Evolutionary conservation across 2,329 filamentous ascomycete species (phyloP).

Genomic region (Diaporthe ampelina): DNA sequence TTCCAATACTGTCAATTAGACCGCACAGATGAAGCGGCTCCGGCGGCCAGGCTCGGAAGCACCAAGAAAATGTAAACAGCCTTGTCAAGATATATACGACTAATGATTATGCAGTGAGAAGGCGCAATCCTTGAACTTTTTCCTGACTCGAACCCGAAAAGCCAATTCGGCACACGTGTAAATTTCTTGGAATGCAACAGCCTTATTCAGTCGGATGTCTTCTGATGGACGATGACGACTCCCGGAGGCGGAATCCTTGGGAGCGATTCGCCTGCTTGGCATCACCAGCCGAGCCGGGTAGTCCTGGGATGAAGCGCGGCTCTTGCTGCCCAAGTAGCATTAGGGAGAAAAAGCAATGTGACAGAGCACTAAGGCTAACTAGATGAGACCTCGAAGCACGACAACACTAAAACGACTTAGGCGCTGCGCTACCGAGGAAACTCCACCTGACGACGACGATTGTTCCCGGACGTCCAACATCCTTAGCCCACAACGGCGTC

Average conservation of each 20-base stretch:
- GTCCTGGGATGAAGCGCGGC: constrained; percentile 29
- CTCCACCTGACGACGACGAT: constrained; percentile 24
- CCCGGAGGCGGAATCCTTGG: constrained; percentile 10
- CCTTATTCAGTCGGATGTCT: constrained; percentile 18
- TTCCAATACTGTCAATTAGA: constrained; percentile 17
- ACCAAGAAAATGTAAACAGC: neutral
- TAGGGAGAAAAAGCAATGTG: constrained; percentile 33
- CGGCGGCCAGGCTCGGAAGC: neutral
- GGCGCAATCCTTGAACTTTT: neutral
- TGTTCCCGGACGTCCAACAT: constrained; percentile 23
- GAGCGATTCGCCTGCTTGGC: constrained; percentile 30
- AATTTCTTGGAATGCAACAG: constrained; percentile 11
- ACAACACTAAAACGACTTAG: constrained; percentile 28
- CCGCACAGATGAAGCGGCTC: constrained; percentile 1
- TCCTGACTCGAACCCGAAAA: constrained; percentile 1
- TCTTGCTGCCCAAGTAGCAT: constrained; percentile 33
- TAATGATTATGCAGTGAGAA: constrained; percentile 22
- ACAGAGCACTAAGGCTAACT: constrained; percentile 16
- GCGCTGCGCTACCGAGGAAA: constrained; percentile 27
- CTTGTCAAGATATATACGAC: constrained; percentile 14
- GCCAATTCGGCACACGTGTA: constrained; percentile 3
- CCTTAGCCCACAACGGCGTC: constrained; percentile 12
- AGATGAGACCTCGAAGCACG: constrained; percentile 27
- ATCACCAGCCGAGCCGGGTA: constrained; percentile 16
- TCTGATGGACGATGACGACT: constrained; percentile 9